Percentiles rank a stretch among this genome's conserved stretches.
These are phyloP conservation scores for Elsinoe arachidis DNA, from an alignment of 2,329 filamentous ascomycete genomes.

Conservation along the genomic window DNA sequence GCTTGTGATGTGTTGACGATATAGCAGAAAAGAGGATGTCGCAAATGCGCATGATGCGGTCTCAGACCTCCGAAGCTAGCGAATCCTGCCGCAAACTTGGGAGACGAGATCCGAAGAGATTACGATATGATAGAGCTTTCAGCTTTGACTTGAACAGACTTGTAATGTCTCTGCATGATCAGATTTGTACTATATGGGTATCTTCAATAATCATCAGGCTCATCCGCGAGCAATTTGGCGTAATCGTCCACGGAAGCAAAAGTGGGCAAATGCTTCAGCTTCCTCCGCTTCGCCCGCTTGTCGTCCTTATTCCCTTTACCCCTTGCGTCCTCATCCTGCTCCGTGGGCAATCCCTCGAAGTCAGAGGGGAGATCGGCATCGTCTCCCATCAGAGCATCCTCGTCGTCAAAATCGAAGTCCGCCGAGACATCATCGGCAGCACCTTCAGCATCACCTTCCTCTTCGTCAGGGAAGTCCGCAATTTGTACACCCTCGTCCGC, in stretches of 20 bases:
- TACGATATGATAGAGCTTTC: not conserved
- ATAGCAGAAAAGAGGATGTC: not conserved
- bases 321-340: constrained; percentile 33
- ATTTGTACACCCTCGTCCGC: constrained; percentile 33
- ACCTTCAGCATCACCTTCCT: constrained; percentile 34
- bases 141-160: not conserved
- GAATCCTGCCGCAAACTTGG: constrained; percentile 1
- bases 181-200: constrained; percentile 5
- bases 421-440: constrained; percentile 40
- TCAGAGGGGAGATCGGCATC: constrained; percentile 48
- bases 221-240: constrained; percentile 48
- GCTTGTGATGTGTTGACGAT: not conserved
- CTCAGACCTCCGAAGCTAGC: constrained; percentile 3
- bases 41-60: not conserved
- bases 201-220: constrained; percentile 18
- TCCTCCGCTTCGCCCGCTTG: constrained; percentile 59
- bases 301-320: constrained; percentile 32
- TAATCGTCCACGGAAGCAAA: constrained; percentile 95
- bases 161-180: not conserved
- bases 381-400: constrained; percentile 35
- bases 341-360: constrained; percentile 40
- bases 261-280: constrained; percentile 78
- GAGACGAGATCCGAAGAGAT: not conserved
- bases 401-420: constrained; percentile 43
- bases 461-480: constrained; percentile 58